Conservation (phyloP, 2,329 filamentous ascomycete genomes). For the Pseudomassariella vexata region DNA sequence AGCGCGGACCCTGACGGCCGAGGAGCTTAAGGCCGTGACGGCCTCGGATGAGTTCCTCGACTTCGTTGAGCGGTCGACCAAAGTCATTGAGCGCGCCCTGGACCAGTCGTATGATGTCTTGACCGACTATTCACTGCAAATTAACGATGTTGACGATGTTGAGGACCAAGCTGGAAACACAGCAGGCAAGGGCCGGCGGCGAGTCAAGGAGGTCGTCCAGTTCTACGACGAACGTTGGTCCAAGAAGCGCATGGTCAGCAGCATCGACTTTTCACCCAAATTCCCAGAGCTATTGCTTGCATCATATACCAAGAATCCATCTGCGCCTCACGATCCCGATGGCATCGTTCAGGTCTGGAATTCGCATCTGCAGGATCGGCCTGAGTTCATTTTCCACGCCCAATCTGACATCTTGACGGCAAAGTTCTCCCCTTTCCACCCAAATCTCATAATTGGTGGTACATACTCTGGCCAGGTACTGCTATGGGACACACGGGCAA, state of each 20-base stretch:
- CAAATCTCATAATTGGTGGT: slow-evolving; percentile 90
- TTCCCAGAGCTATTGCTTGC: slow-evolving; percentile 89
- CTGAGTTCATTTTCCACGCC: slow-evolving; percentile 94
- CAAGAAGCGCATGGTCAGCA: slow-evolving; percentile 95
- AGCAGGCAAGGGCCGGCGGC: slow-evolving; percentile 64
- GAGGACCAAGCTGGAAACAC: slow-evolving; percentile 70
- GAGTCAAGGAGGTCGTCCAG: slow-evolving; percentile 82
- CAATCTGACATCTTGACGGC: slow-evolving; percentile 93
- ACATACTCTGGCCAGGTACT: slow-evolving; percentile 96
- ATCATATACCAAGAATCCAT: slow-evolving; percentile 95
- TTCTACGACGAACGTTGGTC: slow-evolving; percentile 96
- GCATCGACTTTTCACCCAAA: slow-evolving; percentile 92
- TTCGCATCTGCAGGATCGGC: slow-evolving; percentile 84
- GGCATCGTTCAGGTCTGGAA: slow-evolving; percentile 97
- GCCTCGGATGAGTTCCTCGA: slow-evolving; percentile 90
- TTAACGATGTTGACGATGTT: slow-evolving; percentile 70
- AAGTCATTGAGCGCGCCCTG: slow-evolving; percentile 91
- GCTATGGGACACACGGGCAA: slow-evolving; percentile 92
- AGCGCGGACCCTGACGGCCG: slow-evolving; percentile 69
- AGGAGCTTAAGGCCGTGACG: slow-evolving; percentile 86
- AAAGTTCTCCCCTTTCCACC: slow-evolving; percentile 98
- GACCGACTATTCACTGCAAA: slow-evolving; percentile 85
- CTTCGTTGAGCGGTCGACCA: slow-evolving; percentile 92
- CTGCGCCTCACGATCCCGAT: slow-evolving; percentile 87
- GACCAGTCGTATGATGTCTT: slow-evolving; percentile 96